Evolutionary conservation across 441 rosid species (phyloP), one percentile per base, ranked within the genome.

Genomic region (Cnidoscolus chayamansa): DNA sequence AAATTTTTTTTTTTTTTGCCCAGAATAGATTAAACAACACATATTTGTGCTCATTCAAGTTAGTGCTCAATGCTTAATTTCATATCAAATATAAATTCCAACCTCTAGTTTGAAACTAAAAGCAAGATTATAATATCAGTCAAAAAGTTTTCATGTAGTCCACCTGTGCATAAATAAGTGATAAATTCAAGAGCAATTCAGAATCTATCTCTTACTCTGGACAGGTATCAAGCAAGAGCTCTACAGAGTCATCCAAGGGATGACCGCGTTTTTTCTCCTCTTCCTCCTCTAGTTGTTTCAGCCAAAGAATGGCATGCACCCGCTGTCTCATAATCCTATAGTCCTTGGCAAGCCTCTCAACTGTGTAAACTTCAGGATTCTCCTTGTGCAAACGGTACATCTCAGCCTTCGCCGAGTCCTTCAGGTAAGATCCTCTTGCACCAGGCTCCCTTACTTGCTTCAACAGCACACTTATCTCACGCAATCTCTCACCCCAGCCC

Each of bases 291-390:
- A 85, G 83, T 77, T 94, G 89, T 76, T 94, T 92, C 62, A 92
- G 82, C 93, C 95, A 91, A 73, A 94, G 91, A 79, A 94, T 88
- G 16, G 97, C 95, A 60, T 91, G 96, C 55, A 94, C 97, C 73
- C 95, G 84, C 84, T 94, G 97, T 78, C 97, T 87, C 96, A 90
- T 89, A 45, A 94, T 86, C 85, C 94, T 87, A 67, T 82, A 92
- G 78, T 91, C 97, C 77, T 90, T 94, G 9, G 97, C 92, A 77
- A 92, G 89, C 81, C 76, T 89, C 80, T 87, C 90, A 72, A 92
- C 73, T 0, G 93, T 89, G 78, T 94, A 86, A 1, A 84, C 88
- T 80, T 87, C 96, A 1, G 95, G 96, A 74, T 89, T 84, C 84
- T 91, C 81, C 78, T 91, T 90, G 73, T 90, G 96, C 81, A 90